Base-by-base conservation (phyloP, 108 stramenopile species). In the Mediolabrus comicus region DNA sequence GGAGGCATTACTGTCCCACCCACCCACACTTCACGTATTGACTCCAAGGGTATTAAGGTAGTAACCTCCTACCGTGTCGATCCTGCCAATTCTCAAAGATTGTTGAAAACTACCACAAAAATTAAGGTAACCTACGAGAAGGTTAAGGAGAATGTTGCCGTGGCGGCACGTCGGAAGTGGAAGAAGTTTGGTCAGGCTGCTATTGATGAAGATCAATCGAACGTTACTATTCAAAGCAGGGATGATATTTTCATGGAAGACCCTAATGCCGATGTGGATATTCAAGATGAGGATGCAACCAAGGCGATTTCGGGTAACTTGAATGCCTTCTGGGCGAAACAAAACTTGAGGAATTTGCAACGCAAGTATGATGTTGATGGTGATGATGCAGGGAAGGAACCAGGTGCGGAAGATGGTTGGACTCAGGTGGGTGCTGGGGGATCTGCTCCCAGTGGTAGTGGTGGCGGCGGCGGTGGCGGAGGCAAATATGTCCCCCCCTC, bases 281-380 rank as follows among this genome's bases (percentile, higher is more conserved):
- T 92, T 68, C 90, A 96, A 65, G 95, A 92, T 28, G 91, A 96
- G 65, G 95, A 92, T 56, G 76, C 83, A 4, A 68, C 78, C 36
- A 85, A 85, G 72, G 86, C 90, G 19, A 79, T 93, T 53, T 79
- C 88, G 0, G 86, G 87, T 24, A 92, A 96, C 79, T 74, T 96
- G 57, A 93, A 89, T 65, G 91, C 84, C 49, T 96, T 96, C 62
- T 93, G 92, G 92, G 91, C 92, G 63, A 96, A 93, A 78, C 92
- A 93, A 65, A 86, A 93, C 57, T 60, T 86, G 60, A 82, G 95
- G 59, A 87, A 82, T 49, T 66, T 96, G 30, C 85, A 96, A 64
- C 87, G 95, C 41, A 93, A 96, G 75, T 96, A 96, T 71, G 95
- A 93, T 68, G 95, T 96, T 36, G 74, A 83, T 36, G 83, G 72